These are phyloP conservation scores for Aspergillus ellipticus DNA, from an alignment of 495 filamentous ascomycete species.

Conservation along the genomic window DNA sequence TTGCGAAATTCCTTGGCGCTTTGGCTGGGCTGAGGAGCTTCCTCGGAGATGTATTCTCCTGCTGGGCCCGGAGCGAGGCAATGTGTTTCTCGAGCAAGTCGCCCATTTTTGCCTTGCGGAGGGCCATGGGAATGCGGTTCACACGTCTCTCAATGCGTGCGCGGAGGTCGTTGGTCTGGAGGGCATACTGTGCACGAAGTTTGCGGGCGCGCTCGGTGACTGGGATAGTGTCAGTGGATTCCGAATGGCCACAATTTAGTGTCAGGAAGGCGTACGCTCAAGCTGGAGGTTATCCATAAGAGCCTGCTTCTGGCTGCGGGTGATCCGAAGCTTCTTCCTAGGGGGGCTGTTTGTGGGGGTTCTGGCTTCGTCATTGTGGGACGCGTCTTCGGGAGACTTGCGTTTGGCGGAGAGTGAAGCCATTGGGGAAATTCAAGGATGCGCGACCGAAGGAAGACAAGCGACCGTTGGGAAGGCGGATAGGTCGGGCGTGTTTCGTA, in stretches of 20 bases:
- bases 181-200: constrained; percentile 82
- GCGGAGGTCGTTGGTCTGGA: constrained; percentile 78
- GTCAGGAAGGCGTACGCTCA: constrained; percentile 62
- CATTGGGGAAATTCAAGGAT: constrained; percentile 38
- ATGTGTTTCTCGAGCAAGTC: constrained; percentile 66
- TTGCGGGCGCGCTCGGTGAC: constrained; percentile 91
- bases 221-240: constrained; percentile 31
- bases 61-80: constrained; percentile 24
- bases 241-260: no score
- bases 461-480: not conserved
- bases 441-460: not conserved
- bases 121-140: constrained; percentile 79
- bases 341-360: constrained; percentile 56
- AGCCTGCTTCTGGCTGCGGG: constrained; percentile 77
- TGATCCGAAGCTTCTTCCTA: constrained; percentile 63
- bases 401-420: constrained; percentile 54
- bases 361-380: constrained; percentile 26
- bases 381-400: constrained; percentile 51
- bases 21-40: constrained; percentile 31
- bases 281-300: constrained; percentile 90
- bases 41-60: constrained; percentile 27
- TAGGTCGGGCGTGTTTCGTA: not conserved
- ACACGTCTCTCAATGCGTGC: constrained; percentile 90
- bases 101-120: constrained; percentile 79
- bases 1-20: constrained; percentile 23